Base-by-base conservation (phyloP, 2,329 filamentous ascomycete species). In the Fusarium nanum region DNA sequence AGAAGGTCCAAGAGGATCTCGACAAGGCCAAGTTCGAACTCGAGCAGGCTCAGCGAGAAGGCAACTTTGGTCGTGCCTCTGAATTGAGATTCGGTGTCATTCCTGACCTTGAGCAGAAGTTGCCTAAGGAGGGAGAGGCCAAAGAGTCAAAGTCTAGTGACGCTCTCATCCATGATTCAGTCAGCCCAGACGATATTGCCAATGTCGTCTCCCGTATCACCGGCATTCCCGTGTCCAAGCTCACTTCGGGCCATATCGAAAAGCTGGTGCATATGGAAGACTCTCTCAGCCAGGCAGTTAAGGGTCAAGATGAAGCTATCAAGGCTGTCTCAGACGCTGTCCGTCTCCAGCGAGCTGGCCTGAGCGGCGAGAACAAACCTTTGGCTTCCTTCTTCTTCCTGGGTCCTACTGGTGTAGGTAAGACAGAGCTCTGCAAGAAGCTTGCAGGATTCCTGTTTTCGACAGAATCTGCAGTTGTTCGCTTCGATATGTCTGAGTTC, bases 401-500 rank as follows among this genome's bases (percentile, higher is more conserved):
- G 6, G 96, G 96, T 0, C 96, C 96, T 7, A 98, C 96, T 1
- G 96, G 96, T 77, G 95, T 98, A 20, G 96, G 96, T 60, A 99
- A 98, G 84, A 99, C 96, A 5, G 94, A 98, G 78, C 88, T 98
- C 2, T 97, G 94, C 86, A 98, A 98, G 85, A 95, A 97, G 78
- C 91, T 99, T 74, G 96, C 96, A 3, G 88, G 87, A 61, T 98
- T 98, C 83, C 85, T 99, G 40, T 99, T 98, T 82, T 96, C 92
- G 1, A 97, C 93, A 3, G 93, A 97, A 75, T 89, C 90, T 28
- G 95, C 96, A 5, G 93, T 99, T 27, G 89, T 98, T 34, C 88
- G 96, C 34, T 98, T 98, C 80, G 96, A 98, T 80, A 98, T 98
- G 96, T 93, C 90, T 74, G 96, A 99, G 77, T 98, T 98, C 79